phyloP scores from a whole-genome alignment of 2,329 filamentous ascomycete species.

The Stemphylium beticola region DNA sequence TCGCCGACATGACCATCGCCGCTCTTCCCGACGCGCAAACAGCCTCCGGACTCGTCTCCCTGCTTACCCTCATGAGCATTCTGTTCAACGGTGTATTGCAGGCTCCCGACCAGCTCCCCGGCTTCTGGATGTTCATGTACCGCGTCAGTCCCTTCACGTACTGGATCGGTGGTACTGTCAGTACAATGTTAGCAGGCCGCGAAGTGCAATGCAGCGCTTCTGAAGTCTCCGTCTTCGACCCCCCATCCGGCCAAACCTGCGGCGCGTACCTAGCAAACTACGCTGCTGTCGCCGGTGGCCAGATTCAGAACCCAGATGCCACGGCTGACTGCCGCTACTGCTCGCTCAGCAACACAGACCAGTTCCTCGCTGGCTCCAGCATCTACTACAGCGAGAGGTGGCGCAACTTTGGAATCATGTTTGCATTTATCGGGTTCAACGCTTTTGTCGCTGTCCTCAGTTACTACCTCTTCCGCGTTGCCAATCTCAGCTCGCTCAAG shows the following conservation, averaged over 20 bases:
- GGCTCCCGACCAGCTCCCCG: conserved; percentile 63
- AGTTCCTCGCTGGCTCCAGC: conserved; percentile 52
- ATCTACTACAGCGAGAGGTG: conserved; percentile 61
- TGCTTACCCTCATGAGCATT: conserved; percentile 64
- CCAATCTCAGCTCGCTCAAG: conserved; percentile 27
- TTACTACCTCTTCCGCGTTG: conserved; percentile 59
- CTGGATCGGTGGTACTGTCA: conserved; percentile 54
- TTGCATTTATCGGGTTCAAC: conserved; percentile 71
- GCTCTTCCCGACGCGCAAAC: conserved; percentile 73
- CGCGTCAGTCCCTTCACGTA: conserved; percentile 71
- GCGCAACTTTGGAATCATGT: conserved; percentile 73
- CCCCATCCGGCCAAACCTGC: conserved; percentile 52
- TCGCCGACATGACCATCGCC: conserved; percentile 75
- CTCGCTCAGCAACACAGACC: conserved; percentile 53
- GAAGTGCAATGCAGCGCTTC: conserved; percentile 55
- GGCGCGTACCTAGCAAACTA: conserved; percentile 54
- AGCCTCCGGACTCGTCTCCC: conserved; percentile 64
- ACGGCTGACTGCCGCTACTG: conserved; percentile 60
- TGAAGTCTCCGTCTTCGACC: conserved; percentile 53
- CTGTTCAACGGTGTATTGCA: conserved; percentile 64
- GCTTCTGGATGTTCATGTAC: conserved; percentile 83
- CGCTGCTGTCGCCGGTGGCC: conserved; percentile 47
- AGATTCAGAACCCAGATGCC: conserved; percentile 52
- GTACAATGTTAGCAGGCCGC: conserved; percentile 52
- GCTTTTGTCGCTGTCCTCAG: conserved; percentile 62